phyloP scores from a whole-genome alignment of 225 moss, liverwort and hornwort species.

The Pleurozium schreberi region DNA sequence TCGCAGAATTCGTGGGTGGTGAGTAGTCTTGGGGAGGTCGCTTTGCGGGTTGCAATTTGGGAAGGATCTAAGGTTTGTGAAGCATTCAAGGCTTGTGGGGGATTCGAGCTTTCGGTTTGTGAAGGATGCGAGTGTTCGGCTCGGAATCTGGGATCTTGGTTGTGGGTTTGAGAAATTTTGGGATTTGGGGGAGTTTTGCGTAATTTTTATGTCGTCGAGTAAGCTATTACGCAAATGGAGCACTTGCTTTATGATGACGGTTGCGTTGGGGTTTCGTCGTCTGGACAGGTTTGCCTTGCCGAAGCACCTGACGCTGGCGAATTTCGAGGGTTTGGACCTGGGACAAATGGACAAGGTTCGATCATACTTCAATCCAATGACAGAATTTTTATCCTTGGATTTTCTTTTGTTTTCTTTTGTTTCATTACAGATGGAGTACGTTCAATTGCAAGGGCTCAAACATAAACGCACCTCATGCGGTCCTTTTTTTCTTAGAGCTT shows the following conservation, averaged over 20 bases:
- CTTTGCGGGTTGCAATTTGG: background rate
- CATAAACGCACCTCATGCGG: background rate
- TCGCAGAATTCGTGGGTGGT: background rate
- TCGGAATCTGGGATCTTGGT: background rate
- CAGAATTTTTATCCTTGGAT: background rate
- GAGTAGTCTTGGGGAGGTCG: background rate
- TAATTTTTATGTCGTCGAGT: background rate
- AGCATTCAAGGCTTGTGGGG: background rate
- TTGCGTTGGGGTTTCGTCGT: background rate
- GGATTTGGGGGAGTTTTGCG: background rate
- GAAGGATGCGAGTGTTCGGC: background rate
- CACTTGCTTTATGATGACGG: background rate
- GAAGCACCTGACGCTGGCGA: constrained; percentile 47
- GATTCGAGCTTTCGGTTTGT: background rate
- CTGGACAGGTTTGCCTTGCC: constrained; percentile 49
- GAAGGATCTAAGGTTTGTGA: background rate
- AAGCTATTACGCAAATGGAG: background rate
- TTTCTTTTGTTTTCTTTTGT: background rate
- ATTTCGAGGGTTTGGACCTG: constrained; percentile 62
- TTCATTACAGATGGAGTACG: background rate
- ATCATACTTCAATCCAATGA: background rate
- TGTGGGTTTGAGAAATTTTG: background rate
- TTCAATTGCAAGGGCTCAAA: too few relatives aligned
- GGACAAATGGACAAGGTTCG: constrained; percentile 50
- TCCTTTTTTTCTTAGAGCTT: background rate